A percentile compares a stretch with the other conserved stretches of the same genome.
phyloP scores from a whole-genome alignment of 1,284 basidiomycete species.

The Moniliella sp. region DNA sequence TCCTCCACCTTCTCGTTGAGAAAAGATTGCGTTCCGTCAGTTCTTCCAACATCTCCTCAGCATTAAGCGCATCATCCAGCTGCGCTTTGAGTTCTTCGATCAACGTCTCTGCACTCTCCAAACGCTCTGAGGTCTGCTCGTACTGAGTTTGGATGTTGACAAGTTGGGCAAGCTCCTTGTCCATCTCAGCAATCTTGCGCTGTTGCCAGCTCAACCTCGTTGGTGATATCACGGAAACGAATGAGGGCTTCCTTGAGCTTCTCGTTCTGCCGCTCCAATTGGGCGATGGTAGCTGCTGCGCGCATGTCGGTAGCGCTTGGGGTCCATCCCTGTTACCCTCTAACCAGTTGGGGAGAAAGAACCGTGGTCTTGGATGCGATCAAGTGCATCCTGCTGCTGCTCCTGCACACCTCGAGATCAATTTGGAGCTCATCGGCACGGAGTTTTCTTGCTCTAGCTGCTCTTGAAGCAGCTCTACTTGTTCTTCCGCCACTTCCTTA shows the following conservation, averaged over 20 bases:
- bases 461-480: slow-evolving; percentile 54
- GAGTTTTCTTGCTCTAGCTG: slow-evolving; percentile 61
- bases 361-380: slow-evolving; percentile 2
- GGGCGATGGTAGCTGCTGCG: slow-evolving; percentile 39
- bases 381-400: slow-evolving; percentile 7
- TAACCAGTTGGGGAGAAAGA: slow-evolving; percentile 4
- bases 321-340: slow-evolving; percentile 2
- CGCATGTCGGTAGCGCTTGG: too few species aligned
- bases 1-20: slow-evolving; percentile 66
- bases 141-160: slow-evolving; percentile 11
- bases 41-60: slow-evolving; percentile 85
- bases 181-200: slow-evolving; percentile 62
- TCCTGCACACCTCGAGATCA: slow-evolving; percentile 50
- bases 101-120: slow-evolving; percentile 47
- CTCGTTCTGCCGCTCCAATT: slow-evolving; percentile 88
- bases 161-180: slow-evolving; percentile 48
- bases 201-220: slow-evolving; percentile 69
- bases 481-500: slow-evolving; percentile 88
- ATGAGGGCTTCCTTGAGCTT: slow-evolving; percentile 78
- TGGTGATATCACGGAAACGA: slow-evolving; percentile 60
- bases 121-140: slow-evolving; percentile 8
- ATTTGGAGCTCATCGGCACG: slow-evolving; percentile 58
- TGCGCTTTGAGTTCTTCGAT: slow-evolving; percentile 83
- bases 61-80: slow-evolving; percentile 78
- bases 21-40: slow-evolving; percentile 76